phyloP scores from a whole-genome alignment of 2,329 filamentous ascomycete species.

The Colletotrichum orchidophilum region DNA sequence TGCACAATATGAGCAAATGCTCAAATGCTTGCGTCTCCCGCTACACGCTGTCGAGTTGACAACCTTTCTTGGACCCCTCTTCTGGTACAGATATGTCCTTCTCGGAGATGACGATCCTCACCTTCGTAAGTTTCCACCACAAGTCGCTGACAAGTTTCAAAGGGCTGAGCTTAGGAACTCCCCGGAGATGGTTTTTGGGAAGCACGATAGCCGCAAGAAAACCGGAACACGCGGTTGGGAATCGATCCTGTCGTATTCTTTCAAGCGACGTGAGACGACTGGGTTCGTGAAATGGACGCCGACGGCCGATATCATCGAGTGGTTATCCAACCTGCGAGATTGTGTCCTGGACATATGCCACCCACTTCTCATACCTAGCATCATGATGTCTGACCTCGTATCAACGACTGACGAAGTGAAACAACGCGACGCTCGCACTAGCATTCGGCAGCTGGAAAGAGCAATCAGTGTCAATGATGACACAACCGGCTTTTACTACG shows the following conservation, averaged over 20 bases:
- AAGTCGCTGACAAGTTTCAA: not conserved
- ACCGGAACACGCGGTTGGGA: not conserved
- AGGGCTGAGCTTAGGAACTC: not conserved
- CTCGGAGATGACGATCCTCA: not conserved
- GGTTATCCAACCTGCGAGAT: not conserved
- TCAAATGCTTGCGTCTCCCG: not conserved
- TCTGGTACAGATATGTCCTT: not conserved
- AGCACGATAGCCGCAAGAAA: not conserved
- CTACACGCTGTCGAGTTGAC: not conserved
- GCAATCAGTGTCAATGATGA: slow-evolving; percentile 54
- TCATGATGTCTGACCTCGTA: slow-evolving; percentile 67
- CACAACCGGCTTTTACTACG: not conserved
- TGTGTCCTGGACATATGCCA: slow-evolving; percentile 49
- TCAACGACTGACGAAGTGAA: slow-evolving; percentile 64
- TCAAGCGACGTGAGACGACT: not conserved
- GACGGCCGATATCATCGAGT: not conserved
- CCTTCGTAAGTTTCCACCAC: not conserved
- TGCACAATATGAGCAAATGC: not conserved
- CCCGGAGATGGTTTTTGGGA: not conserved
- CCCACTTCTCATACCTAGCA: slow-evolving; percentile 65
- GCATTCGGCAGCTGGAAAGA: slow-evolving; percentile 69
- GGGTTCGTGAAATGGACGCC: not conserved
- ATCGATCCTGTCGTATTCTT: not conserved
- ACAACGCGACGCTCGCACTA: slow-evolving; percentile 69
- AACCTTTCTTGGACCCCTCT: not conserved